Conservation (phyloP, 805 yeast genomes). For the Kazachstania psychrophila region DNA sequence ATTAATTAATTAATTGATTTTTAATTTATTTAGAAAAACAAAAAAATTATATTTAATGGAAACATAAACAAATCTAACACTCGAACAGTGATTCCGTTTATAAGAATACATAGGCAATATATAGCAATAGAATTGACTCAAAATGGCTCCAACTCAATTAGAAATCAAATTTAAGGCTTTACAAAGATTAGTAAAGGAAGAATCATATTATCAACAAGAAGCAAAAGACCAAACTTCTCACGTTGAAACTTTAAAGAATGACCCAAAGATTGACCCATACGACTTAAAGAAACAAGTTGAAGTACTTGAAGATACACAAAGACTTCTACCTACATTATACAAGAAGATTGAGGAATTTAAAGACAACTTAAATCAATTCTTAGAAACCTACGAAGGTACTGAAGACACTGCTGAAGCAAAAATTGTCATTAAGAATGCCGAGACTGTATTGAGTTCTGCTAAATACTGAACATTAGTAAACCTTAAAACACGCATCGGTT, state of each 20-base stretch:
- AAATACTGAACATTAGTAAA: background rate
- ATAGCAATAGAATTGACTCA: background rate
- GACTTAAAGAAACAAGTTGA: constrained; percentile 50
- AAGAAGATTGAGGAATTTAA: constrained; percentile 35
- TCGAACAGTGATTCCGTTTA: too few species aligned
- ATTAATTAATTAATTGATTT: too few species aligned
- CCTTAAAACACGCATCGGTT: background rate
- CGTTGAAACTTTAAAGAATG: constrained; percentile 39
- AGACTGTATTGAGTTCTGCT: constrained; percentile 12
- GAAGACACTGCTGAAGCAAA: constrained; percentile 28
- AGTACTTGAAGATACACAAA: constrained; percentile 45
- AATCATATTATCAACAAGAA: constrained; percentile 50
- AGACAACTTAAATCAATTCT: constrained; percentile 32
- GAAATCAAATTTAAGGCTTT: constrained; percentile 67
- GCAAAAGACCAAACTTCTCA: constrained; percentile 41
- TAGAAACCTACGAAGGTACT: constrained; percentile 31
- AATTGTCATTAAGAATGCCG: constrained; percentile 20
- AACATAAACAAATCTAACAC: too few species aligned
- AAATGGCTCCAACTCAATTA: constrained; percentile 60
- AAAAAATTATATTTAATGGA: too few species aligned
- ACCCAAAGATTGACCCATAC: constrained; percentile 45
- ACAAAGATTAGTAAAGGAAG: constrained; percentile 60
- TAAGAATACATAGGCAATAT: too few species aligned
- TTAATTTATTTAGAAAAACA: too few species aligned
- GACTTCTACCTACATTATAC: constrained; percentile 42